These are phyloP conservation scores for Fusarium sp. DNA, from an alignment of 2,329 filamentous ascomycete genomes.

Conservation along the genomic window DNA sequence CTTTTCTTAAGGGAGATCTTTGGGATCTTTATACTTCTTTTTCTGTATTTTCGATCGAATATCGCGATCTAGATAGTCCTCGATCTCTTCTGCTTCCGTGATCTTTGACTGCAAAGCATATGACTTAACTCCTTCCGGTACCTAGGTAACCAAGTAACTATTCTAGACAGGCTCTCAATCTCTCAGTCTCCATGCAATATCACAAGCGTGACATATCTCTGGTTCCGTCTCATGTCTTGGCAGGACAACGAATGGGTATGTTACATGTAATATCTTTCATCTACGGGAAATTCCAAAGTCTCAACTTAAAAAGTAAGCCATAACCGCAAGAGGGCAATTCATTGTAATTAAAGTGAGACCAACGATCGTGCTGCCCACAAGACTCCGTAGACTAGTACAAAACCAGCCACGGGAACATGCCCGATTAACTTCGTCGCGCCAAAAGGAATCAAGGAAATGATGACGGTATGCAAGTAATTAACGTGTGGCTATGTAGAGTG, in stretches of 20 bases:
- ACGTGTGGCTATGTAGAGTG: background rate
- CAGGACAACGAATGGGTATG: background rate
- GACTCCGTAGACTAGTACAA: background rate
- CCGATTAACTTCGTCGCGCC: background rate
- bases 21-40: background rate
- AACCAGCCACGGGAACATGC: background rate
- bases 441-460: background rate
- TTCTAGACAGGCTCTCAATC: background rate
- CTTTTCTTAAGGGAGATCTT: background rate
- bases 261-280: background rate
- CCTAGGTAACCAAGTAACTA: background rate
- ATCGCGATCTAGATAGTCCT: background rate
- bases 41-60: too few relatives aligned
- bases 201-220: background rate
- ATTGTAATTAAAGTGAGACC: background rate
- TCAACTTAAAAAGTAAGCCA: background rate
- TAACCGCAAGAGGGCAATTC: background rate
- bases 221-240: background rate
- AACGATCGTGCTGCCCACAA: background rate
- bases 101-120: accelerated
- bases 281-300: background rate
- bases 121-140: background rate
- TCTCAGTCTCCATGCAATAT: background rate
- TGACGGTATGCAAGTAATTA: background rate
- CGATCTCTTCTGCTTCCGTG: background rate